phyloP scores from a whole-genome alignment of 1,284 basidiomycete species.

The Melampsora americana region DNA sequence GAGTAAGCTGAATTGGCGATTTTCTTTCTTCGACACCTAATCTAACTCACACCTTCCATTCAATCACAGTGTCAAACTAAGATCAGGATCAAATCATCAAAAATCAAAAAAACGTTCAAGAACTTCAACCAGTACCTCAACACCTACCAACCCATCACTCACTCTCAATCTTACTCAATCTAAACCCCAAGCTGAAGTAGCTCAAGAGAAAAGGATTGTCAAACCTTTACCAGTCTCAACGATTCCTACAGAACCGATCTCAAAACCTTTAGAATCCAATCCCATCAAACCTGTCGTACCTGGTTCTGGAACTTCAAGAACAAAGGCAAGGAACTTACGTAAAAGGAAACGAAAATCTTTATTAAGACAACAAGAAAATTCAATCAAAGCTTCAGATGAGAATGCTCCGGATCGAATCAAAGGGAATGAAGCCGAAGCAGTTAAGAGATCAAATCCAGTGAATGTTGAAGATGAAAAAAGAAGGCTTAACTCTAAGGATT shows the following conservation, averaged over 20 bases:
- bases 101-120: conserved; percentile 25
- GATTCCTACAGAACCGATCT: not conserved
- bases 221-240: not conserved
- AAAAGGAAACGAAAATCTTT: conserved; percentile 1
- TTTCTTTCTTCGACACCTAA: too few species aligned
- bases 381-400: not conserved
- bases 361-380: conserved; percentile 13
- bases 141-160: not conserved
- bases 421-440: not conserved
- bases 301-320: conserved; percentile 27
- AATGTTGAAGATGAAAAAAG: not conserved
- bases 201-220: not conserved
- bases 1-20: conserved; percentile 23
- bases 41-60: not conserved
- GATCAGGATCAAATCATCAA: not conserved
- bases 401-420: not conserved
- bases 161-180: not conserved
- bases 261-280: not conserved
- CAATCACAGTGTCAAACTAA: not conserved
- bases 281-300: conserved; percentile 10
- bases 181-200: conserved; percentile 5
- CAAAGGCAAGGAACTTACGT: conserved; percentile 29
- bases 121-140: not conserved
- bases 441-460: not conserved
- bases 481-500: not conserved